A percentile compares a stretch with the other conserved stretches of the same genome.
These are phyloP conservation scores for Eucalyptus sp. DNA, from an alignment of 345 rosid species.

Conservation along the genomic window DNA sequence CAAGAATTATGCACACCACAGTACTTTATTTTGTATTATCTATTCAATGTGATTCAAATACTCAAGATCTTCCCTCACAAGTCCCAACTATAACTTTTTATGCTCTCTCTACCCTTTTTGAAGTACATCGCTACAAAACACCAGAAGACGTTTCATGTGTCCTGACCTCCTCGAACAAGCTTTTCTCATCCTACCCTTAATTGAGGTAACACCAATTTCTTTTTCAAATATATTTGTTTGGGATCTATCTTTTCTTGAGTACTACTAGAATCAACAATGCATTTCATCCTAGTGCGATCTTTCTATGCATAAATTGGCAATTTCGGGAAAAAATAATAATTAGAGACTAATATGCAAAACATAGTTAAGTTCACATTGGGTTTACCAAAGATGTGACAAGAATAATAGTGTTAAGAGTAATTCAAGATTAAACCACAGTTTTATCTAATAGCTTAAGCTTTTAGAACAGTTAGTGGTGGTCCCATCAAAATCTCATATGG, in stretches of 20 bases:
- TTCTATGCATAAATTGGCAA: neutral
- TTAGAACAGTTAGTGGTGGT: too few relatives aligned
- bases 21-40: neutral
- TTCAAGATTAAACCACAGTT: too few relatives aligned
- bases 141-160: neutral
- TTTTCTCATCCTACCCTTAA: neutral
- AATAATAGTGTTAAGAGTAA: neutral
- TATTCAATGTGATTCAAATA: neutral
- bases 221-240: neutral
- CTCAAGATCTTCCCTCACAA: neutral
- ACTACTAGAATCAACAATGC: neutral
- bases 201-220: neutral
- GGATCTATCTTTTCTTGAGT: neutral
- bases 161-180: neutral
- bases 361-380: neutral
- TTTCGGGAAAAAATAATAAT: neutral
- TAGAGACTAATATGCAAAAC: neutral
- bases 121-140: neutral
- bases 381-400: neutral
- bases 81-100: neutral
- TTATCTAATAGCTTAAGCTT: too few relatives aligned
- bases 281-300: neutral
- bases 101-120: neutral
- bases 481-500: too few relatives aligned
- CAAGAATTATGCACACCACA: neutral